Evolutionary conservation across 352 stramenopile species (phyloP), one percentile per base, ranked within the genome.

Genomic region (Phytopythium sindhum): DNA sequence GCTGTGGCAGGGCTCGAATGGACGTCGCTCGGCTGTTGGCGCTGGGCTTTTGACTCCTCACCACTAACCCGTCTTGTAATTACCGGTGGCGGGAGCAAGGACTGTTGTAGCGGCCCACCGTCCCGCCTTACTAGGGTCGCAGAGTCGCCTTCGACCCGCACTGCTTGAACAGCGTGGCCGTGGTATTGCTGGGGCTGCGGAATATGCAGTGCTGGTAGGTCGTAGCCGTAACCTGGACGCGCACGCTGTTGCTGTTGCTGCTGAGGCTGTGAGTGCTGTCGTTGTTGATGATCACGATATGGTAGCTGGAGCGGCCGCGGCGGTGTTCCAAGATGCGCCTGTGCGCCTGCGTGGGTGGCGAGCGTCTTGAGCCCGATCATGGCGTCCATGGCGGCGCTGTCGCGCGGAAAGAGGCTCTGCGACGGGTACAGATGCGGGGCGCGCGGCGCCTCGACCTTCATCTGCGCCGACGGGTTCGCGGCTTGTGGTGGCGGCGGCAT

Each of bases 341-440:
- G 68, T 12, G 60, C 23, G 28, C 68, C 68, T 15, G 64, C 67
- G 45, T 77, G 70, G 0, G 61, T 64, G 29, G 67, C 70, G 29
- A 77, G 69, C 39, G 70, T 72, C 44, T 74, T 74, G 24, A 80
- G 68, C 12, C 65, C 70, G 14, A 75, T 68, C 70, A 81, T 73
- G 39, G 69, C 33, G 51, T 80, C 72, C 10, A 68, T 64, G 6
- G 59, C 48, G 5, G 59, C 57, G 29, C 57, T 60, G 52, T 74
- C 60, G 11, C 48, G 33, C 4, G 61, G 41, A 15, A 71, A 74
- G 17, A 66, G 54, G 29, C 28, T 60, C 21, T 59, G 39, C 17
- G 64, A 63, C 23, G 64, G 64, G 60, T 67, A 71, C 64, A 72
- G 37, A 5, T 61, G 60, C 51, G 64, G 68, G 45, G 69, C 68